Base-by-base conservation (phyloP, 2,329 filamentous ascomycete species). In the Venturia pyrina region DNA sequence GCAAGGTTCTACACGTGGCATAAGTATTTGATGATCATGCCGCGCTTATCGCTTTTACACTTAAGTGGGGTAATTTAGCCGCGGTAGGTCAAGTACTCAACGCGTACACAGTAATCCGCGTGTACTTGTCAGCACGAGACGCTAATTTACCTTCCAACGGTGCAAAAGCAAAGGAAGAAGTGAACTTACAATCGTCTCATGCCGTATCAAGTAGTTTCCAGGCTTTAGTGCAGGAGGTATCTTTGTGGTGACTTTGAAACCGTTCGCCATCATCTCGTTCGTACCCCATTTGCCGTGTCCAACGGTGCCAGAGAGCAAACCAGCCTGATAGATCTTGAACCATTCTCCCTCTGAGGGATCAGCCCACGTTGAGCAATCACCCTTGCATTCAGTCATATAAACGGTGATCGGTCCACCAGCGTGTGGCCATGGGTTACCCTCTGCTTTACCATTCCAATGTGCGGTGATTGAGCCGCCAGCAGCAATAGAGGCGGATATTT, bases 251-350 rank as follows among this genome's bases (percentile, higher is more conserved):
- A 75, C 73, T 62, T 72, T 71, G 57, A 73, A 71, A n/a, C 72
- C 72, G n/a, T 76, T 71, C 44, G 71, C 71, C 19, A 72, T 72
- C 0, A 77, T 71, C 8, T 72, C 70, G 61, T 76, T 72, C 5
- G 75, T 75, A 10, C 73, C 75, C 76, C 75, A 77, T 21, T 63
- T 46, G n/a, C 62, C 62, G 17, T 53, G 40, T 50, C 62, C 62
- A n/a, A 63, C 24, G 41, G 62, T 63, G 21, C 62, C 62, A 46
- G 62, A 63, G 15, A 63, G 3, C 41, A 66, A 24, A 24, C 64
- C 64, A 15, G 32, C 59, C 32, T 66, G 24, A 34, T 46, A 46
- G 3, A 66, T 66, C 57, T 66, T 66, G 56, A 66, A 66, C 64
- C 64, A 66, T 10, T 66, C 43, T 5, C 57, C 64, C 34, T 34